Percentiles rank a stretch among this genome's conserved stretches.
These are phyloP conservation scores for Avena atlantica DNA, from an alignment of 176 grass and related monocot species.

Conservation along the genomic window DNA sequence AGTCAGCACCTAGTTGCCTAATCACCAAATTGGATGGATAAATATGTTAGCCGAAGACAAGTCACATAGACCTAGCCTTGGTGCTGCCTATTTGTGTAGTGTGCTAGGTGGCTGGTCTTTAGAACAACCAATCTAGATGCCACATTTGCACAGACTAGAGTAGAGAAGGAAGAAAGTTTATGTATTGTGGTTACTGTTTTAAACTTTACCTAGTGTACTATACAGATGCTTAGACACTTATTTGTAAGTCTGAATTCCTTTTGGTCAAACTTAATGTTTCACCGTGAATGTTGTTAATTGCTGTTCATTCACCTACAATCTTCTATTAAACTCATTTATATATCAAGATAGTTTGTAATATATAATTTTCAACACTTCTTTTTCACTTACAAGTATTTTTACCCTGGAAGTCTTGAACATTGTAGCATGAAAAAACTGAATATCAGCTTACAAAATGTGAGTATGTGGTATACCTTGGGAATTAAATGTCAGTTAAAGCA, in stretches of 20 bases:
- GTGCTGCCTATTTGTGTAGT: background rate
- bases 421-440: background rate
- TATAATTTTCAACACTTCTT: too few species aligned
- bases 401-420: background rate
- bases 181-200: background rate
- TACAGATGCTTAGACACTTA: background rate
- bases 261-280: background rate
- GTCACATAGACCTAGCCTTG: background rate
- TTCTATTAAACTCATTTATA: background rate
- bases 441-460: background rate
- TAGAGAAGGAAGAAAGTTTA: background rate
- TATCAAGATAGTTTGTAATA: background rate
- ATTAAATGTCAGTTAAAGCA: background rate
- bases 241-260: background rate
- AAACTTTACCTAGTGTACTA: background rate
- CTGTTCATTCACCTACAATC: background rate
- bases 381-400: too few species aligned
- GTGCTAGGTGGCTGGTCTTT: background rate
- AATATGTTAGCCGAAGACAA: background rate
- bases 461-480: background rate
- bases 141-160: conserved; percentile 29
- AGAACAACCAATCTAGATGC: background rate
- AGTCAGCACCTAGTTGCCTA: background rate
- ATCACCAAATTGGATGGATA: background rate
- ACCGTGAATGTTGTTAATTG: background rate